phyloP scores from a whole-genome alignment of 2,329 filamentous ascomycete species.

The Aspergillus phoenicis region DNA sequence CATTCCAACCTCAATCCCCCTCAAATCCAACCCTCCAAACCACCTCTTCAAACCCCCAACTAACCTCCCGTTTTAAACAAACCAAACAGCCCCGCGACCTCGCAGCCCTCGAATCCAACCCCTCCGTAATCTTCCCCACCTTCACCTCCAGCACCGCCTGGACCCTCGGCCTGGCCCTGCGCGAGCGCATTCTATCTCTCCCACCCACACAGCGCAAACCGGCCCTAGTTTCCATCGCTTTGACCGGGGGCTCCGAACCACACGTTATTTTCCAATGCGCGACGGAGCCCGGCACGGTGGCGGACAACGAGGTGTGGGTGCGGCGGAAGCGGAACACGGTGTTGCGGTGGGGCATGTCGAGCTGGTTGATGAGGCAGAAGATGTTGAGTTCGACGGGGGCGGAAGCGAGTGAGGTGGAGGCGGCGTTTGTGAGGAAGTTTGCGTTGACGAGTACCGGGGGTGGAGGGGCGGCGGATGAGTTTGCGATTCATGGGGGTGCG shows the following conservation, averaged over 20 bases:
- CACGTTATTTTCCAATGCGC: conserved; percentile 72
- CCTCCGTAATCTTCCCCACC: conserved; percentile 34
- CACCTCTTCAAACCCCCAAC: conserved; percentile 2
- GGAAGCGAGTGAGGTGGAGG: conserved; percentile 58
- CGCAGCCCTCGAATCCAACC: conserved; percentile 33
- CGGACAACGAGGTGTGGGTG: conserved; percentile 74
- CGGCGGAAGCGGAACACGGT: conserved; percentile 72
- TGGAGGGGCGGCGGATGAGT: conserved; percentile 54
- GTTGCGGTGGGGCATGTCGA: conserved; percentile 68
- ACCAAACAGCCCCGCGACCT: conserved; percentile 29
- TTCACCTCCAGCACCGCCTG: conserved; percentile 46
- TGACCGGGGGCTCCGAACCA: conserved; percentile 33
- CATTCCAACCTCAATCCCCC: background rate
- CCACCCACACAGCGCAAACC: conserved; percentile 37
- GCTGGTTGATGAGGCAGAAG: conserved; percentile 72
- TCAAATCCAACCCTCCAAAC: background rate
- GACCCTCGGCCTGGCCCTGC: conserved; percentile 42
- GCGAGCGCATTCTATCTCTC: conserved; percentile 40
- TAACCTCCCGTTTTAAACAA: background rate
- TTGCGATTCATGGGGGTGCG: conserved; percentile 77
- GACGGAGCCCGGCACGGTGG: conserved; percentile 66
- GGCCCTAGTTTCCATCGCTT: conserved; percentile 44
- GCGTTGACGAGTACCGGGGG: conserved; percentile 59
- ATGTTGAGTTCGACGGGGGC: conserved; percentile 39
- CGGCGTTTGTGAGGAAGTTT: conserved; percentile 65